phyloP scores from a whole-genome alignment of 1,284 basidiomycete genomes.

The Vanrija sp. region DNA sequence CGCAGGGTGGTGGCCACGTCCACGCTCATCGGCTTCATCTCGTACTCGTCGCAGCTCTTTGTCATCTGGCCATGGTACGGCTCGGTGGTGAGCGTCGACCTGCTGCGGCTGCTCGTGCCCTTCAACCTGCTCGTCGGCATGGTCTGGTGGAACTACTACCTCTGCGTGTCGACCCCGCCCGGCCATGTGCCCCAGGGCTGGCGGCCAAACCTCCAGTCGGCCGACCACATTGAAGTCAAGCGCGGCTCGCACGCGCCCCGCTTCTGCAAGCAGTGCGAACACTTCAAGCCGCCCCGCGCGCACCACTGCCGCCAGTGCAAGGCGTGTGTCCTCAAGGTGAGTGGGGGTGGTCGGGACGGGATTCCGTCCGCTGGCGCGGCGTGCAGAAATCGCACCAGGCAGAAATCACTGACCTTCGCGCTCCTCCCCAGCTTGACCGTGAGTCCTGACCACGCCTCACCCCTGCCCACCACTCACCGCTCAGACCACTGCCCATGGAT shows the following conservation, averaged over 20 bases:
- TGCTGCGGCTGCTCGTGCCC: slow-evolving; percentile 68
- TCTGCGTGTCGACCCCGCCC: slow-evolving; percentile 74
- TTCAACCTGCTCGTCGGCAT: slow-evolving; percentile 79
- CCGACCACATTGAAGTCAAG: slow-evolving; percentile 79
- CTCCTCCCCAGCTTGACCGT: slow-evolving; percentile 32
- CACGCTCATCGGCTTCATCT: slow-evolving; percentile 78
- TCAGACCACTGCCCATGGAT: slow-evolving; percentile 67
- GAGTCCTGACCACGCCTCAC: background rate
- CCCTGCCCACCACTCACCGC: background rate
- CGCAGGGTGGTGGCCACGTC: slow-evolving; percentile 58
- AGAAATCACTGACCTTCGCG: background rate
- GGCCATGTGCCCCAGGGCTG: slow-evolving; percentile 75
- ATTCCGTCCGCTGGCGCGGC: no score
- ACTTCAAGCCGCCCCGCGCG: slow-evolving; percentile 56
- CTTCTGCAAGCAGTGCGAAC: slow-evolving; percentile 69
- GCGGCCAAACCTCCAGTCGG: slow-evolving; percentile 66
- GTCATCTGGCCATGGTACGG: slow-evolving; percentile 91
- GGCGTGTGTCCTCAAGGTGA: slow-evolving; percentile 54
- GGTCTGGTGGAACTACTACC: slow-evolving; percentile 80
- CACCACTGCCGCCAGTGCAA: slow-evolving; percentile 88
- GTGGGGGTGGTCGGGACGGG: background rate
- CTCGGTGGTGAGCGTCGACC: slow-evolving; percentile 62
- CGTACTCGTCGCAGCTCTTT: slow-evolving; percentile 81
- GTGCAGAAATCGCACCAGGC: no score
- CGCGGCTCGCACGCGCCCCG: slow-evolving; percentile 71